Evolutionary conservation across 129 eudicot genomes (phyloP), one percentile per base, ranked within the genome.

Genomic region (Scalesia atractyloides): DNA sequence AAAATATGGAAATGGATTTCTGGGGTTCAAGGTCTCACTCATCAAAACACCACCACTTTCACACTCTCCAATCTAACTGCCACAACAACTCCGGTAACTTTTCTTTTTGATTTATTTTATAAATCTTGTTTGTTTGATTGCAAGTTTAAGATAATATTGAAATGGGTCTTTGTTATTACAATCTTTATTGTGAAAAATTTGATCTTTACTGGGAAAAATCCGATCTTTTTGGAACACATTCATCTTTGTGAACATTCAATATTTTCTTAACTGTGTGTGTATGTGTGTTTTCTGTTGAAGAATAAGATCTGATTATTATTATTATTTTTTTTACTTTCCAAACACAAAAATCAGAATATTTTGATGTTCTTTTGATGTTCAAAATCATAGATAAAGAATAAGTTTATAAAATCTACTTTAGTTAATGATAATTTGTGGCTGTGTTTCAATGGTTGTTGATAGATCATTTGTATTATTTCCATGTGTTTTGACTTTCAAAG

Each of bases 11-110:
- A 74, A 79, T 82, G 84, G 90, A 87, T 69, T 82, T 84, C 73
- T 84, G 86, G 93, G 86, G 88, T 73, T 75, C 96, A 78, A 80
- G 83, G 60, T 64, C 74, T 80, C 86, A 78, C 61, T 85, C 90
- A 48, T 74, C 81, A 54, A 84, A 77, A 75, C 84, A 81, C 48
- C 70, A 69, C 57, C 82, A 76, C 66, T 76, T 81, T 24, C 66
- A 85, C 70, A 69, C 75, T 48, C 74, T 72, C 9, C 85, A 76
- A 60, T 57, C 84, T 59, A 67, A 83, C 64, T 71, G 73, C 9
- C 67, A 68, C 19, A 69, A 67, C 81, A 82, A 65, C 74, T 78
- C 89, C 64, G 87, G 86, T 87, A 48, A 73, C 73, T 64, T 60
- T 33, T 33, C 12, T 50, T 71, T 64, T 43, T 2, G 47, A 43